Evolutionary conservation across 148 eudicot species (phyloP), one percentile per base, ranked within the genome.

Genomic region (Fagopyrum tataricum): DNA sequence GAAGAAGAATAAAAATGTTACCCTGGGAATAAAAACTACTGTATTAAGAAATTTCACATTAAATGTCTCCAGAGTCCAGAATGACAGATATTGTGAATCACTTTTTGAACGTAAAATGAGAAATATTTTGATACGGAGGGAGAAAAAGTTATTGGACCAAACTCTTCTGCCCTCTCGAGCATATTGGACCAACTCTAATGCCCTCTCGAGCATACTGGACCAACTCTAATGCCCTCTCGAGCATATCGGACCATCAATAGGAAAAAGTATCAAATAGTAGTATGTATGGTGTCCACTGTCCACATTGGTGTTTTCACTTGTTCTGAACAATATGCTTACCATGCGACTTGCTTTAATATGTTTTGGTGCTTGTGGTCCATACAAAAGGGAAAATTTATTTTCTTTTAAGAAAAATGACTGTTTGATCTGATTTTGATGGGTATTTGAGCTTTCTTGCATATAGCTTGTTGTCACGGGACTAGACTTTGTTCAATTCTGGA

Each of bases 121-220:
- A 31, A 31, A 31, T 31, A 0, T 31, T 31, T 31, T 31, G 37
- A 0, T 1, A 31, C 37, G 37, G 31, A 31, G 37, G 37, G 1
- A 31, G 37, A 31, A 26, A 61, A 59, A 59, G 66, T 39, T 61
- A 61, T 17, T 61, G 41, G 39, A 61, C 67, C 67, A 61, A 61
- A 24, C 4, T n/a, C 17, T 61, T 61, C 3, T 46, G 13, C 49
- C 12, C 49, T 13, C 49, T 46, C 49, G 0, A 6, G 49, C 49
- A 46, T 46, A 46, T 46, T 46, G 49, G 49, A 46, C 49, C 49
- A 46, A 31, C 37, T 31, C 37, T 61, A 4, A 10, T 61, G 40
- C 67, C 40, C 40, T 26, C 67, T 61, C 67, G 15, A 24, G 67
- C 67, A 59, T 59, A 59, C 24, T 59, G 67, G 64, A 59, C 41